Evolutionary conservation across 805 yeast genomes (phyloP).

Genomic region (Kodamaea sagamina): DNA sequence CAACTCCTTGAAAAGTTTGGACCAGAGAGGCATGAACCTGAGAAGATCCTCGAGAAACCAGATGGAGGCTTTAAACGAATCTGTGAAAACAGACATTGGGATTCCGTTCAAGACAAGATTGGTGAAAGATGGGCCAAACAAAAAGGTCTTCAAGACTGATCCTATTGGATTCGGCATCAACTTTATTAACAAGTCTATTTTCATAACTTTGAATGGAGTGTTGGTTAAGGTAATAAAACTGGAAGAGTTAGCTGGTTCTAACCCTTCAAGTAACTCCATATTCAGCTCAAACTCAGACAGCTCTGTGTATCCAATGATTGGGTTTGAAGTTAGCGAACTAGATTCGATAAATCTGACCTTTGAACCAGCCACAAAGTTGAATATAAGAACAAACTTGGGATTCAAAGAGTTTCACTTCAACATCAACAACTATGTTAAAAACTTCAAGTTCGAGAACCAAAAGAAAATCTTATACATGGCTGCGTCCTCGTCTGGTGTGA

Average conservation of each 20-base stretch:
- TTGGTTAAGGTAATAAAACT: slow-evolving; percentile 28
- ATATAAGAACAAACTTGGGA: slow-evolving; percentile 57
- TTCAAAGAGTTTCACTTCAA: slow-evolving; percentile 59
- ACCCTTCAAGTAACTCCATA: slow-evolving; percentile 14
- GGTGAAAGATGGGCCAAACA: slow-evolving; percentile 31
- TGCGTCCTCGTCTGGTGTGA: slow-evolving; percentile 16
- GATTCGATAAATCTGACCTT: slow-evolving; percentile 8
- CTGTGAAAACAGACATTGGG: slow-evolving; percentile 38
- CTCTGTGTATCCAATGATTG: slow-evolving; percentile 37
- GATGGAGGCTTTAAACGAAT: slow-evolving; percentile 26
- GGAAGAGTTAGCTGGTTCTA: slow-evolving; percentile 27
- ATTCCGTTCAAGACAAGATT: slow-evolving; percentile 34
- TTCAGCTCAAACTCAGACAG: slow-evolving; percentile 21
- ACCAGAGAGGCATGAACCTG: slow-evolving; percentile 38
- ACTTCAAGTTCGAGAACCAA: slow-evolving; percentile 39
- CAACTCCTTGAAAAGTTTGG: slow-evolving; percentile 37
- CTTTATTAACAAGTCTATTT: slow-evolving; percentile 60
- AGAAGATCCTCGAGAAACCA: slow-evolving; percentile 36
- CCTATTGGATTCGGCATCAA: slow-evolving; percentile 84
- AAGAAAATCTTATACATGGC: slow-evolving; percentile 20
- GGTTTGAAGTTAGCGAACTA: slow-evolving; percentile 30
- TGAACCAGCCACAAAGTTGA: slow-evolving; percentile 16
- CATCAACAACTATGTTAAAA: slow-evolving; percentile 53
- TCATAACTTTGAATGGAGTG: slow-evolving; percentile 82
- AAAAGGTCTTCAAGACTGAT: slow-evolving; percentile 51